Evolutionary conservation across 78 protist genomes (phyloP).

Genomic region (Pelomyxa schiedti): DNA sequence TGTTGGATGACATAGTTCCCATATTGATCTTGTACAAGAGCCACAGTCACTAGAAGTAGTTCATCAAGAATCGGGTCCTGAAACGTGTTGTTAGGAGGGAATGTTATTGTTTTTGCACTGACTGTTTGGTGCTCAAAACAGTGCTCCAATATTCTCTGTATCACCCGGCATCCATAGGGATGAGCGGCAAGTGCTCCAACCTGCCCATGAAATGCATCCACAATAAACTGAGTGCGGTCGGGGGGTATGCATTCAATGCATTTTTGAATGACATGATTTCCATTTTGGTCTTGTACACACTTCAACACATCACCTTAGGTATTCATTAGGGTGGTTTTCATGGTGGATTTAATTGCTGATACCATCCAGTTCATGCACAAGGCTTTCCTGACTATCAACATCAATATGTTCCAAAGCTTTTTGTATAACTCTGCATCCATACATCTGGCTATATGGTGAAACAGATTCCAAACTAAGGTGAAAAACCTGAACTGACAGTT

Average conservation of each 20-base stretch:
- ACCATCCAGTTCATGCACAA: slow-evolving; percentile 72
- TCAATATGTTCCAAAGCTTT: slow-evolving; percentile 57
- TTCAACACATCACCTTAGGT: no score
- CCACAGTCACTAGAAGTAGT: slow-evolving; percentile 46
- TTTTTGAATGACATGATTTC: slow-evolving; percentile 98
- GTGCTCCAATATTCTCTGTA: slow-evolving; percentile 92
- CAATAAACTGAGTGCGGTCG: slow-evolving; percentile 68
- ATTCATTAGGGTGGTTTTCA: no score
- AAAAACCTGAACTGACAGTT: slow-evolving; percentile 68
- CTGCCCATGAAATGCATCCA: slow-evolving; percentile 73
- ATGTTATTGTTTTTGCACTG: no score
- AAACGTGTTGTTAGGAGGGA: slow-evolving; percentile 27
- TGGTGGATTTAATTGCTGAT: no score
- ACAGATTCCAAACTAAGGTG: no score
- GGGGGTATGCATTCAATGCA: slow-evolving; percentile 84
- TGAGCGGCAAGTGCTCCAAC: slow-evolving; percentile 77
- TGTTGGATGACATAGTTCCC: slow-evolving; percentile 97
- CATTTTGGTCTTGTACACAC: slow-evolving; percentile 96
- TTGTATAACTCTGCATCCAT: slow-evolving; percentile 97
- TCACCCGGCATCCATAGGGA: slow-evolving; percentile 97
- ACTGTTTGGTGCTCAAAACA: no score
- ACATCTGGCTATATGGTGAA: no score
- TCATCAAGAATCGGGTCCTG: slow-evolving; percentile 54
- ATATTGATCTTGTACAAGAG: slow-evolving; percentile 77
- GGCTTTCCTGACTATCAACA: slow-evolving; percentile 27